A percentile compares a stretch with the other conserved stretches of the same genome.
Evolutionary conservation across 2,329 filamentous ascomycete species (phyloP).

Genomic region (Ophiobolus disseminans): DNA sequence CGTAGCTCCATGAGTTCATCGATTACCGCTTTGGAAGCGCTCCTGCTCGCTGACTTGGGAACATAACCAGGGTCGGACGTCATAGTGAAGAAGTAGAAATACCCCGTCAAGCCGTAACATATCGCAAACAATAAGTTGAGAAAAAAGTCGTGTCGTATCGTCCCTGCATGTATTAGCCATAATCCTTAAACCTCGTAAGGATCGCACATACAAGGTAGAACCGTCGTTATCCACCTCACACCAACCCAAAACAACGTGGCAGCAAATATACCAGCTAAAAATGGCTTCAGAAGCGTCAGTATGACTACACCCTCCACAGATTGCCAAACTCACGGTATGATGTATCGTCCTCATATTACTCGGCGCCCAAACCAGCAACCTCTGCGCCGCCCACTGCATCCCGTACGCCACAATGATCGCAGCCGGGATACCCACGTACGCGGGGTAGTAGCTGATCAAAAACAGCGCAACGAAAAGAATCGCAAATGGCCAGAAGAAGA

Average conservation of each 20-base stretch:
- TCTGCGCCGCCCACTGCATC: constrained; percentile 78
- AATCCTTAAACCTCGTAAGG: neutral
- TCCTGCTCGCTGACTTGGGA: constrained; percentile 86
- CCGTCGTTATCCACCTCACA: constrained; percentile 74
- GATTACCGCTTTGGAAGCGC: constrained; percentile 87
- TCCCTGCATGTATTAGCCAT: constrained; percentile 60
- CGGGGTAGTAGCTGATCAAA: constrained; percentile 74
- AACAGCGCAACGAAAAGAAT: constrained; percentile 75
- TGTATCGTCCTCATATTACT: constrained; percentile 89
- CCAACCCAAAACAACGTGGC: constrained; percentile 83
- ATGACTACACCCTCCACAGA: neutral
- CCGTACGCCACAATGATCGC: constrained; percentile 70
- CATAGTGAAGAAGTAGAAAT: constrained; percentile 91
- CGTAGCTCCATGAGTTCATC: constrained; percentile 82
- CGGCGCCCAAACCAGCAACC: constrained; percentile 81
- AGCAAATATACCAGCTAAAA: constrained; percentile 91
- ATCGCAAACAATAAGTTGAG: constrained; percentile 77
- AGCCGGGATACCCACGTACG: constrained; percentile 78
- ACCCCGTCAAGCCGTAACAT: constrained; percentile 71
- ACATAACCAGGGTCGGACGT: constrained; percentile 89
- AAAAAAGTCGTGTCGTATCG: constrained; percentile 70
- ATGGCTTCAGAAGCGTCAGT: constrained; percentile 66
- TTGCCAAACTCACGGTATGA: constrained; percentile 70
- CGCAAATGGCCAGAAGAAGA: constrained; percentile 87
- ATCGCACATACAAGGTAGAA: constrained; percentile 73